Evolutionary conservation across 2,329 filamentous ascomycete species (phyloP), one percentile per base, ranked within the genome.

Genomic region (Grosmannia huntii): DNA sequence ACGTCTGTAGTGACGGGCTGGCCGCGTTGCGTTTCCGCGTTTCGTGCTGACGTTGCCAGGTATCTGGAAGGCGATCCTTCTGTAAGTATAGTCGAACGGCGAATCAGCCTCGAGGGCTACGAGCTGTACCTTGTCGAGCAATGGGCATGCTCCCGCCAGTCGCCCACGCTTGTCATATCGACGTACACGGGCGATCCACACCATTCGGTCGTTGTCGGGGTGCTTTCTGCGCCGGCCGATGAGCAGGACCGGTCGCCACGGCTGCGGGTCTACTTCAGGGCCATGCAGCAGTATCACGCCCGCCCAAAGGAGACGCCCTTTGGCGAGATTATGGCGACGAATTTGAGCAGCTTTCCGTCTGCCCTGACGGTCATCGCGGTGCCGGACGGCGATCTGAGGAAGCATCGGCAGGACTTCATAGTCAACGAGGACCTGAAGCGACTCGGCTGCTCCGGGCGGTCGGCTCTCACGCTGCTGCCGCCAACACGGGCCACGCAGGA

Each of bases 71-170:
- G 95, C 68, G 94, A 97, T 63, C 76, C 84, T 1, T 82, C 81
- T 5, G 90, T 90, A 4, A 78, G 77, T 3, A 83, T 96, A 9
- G 76, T 96, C 62, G 83, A 91, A 64, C 85, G 86, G 57, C 82
- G 83, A 58, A 78, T 80, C 55, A 75, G 80, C 55, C 78, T 99
- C 6, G 75, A 81, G 61, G 92, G 92, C 63, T 97, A 96, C 72
- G 91, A 97, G 70, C 78, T 92, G 61, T 97, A 97, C 71, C 74
- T 97, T 19, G 90, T 97, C 63, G 94, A 97, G 70, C 94, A 99
- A 76, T 99, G 94, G 94, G 90, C 90, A 6, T 96, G 91, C 71
- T 96, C 92, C 14, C 84, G 94, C 56, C 81, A 84, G 59, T 90
- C 95, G 62, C 92, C 92, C 0, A 96, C 92, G 19, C 88, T 95